phyloP scores from a whole-genome alignment of 768 basidiomycete species.

The Pisolithus marmoratus region DNA sequence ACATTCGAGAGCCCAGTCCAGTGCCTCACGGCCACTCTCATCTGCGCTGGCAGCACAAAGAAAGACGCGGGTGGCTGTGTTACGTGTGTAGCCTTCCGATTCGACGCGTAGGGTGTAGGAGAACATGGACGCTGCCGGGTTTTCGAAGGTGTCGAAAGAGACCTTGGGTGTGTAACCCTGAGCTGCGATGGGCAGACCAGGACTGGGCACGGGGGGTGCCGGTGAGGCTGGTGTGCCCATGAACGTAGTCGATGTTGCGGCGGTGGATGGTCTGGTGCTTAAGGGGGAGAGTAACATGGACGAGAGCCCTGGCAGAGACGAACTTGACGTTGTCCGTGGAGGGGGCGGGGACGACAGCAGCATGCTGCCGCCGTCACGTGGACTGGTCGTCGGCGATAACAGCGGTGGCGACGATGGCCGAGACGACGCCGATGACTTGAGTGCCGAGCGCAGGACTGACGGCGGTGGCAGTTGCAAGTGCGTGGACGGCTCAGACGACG shows the following conservation, averaged over 20 bases:
- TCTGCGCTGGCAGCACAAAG: slow-evolving; percentile 85
- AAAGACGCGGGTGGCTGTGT: slow-evolving; percentile 77
- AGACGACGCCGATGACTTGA: slow-evolving; percentile 13
- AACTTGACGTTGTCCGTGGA: slow-evolving; percentile 11
- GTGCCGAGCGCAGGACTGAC: not conserved
- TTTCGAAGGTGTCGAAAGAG: slow-evolving; percentile 86
- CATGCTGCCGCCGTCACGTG: slow-evolving; percentile 1
- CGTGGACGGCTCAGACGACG: not conserved
- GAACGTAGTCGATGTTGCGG: slow-evolving; percentile 12
- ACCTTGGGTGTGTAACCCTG: slow-evolving; percentile 42
- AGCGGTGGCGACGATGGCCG: slow-evolving; percentile 3
- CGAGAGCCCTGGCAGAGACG: slow-evolving; percentile 15
- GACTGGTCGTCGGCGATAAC: slow-evolving; percentile 20
- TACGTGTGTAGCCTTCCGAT: slow-evolving; percentile 72
- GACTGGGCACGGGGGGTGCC: slow-evolving; percentile 6
- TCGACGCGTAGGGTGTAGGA: slow-evolving; percentile 84
- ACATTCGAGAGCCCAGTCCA: slow-evolving; percentile 88
- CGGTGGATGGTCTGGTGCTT: slow-evolving; percentile 7
- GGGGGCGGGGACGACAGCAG: not conserved
- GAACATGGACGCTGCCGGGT: slow-evolving; percentile 76
- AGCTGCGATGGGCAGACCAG: slow-evolving; percentile 19
- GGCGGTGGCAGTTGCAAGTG: not conserved
- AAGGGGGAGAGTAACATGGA: slow-evolving; percentile 13
- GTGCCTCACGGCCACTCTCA: slow-evolving; percentile 80
- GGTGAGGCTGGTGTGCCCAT: slow-evolving; percentile 12